A percentile compares a stretch with the other conserved stretches of the same genome.
These are phyloP conservation scores for Cyclotella baltica DNA, from an alignment of 108 stramenopile species.

Conservation along the genomic window DNA sequence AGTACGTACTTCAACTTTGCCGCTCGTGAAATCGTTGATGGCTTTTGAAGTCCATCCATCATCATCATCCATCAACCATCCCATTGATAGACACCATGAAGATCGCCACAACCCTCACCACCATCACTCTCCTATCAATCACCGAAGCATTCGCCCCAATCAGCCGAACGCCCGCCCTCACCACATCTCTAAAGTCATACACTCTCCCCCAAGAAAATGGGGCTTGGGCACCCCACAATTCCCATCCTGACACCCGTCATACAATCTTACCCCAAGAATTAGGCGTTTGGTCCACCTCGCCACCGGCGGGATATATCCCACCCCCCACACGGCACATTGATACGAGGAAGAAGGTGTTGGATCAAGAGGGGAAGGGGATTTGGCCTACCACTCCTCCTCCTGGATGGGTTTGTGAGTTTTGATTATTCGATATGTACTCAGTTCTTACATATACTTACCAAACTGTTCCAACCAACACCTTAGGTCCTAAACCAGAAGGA, in stretches of 20 bases:
- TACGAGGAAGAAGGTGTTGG: background rate
- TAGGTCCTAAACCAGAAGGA: constrained; percentile 16
- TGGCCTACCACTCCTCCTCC: constrained; percentile 9
- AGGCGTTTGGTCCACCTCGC: constrained; percentile 14
- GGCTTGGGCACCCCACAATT: background rate
- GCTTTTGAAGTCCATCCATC: background rate
- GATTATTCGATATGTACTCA: background rate
- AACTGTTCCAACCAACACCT: background rate
- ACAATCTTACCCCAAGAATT: constrained; percentile 29
- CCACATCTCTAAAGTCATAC: background rate
- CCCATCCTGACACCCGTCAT: constrained; percentile 31
- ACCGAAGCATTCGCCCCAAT: constrained; percentile 7
- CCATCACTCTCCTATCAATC: constrained; percentile 10
- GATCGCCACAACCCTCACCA: constrained; percentile 1
- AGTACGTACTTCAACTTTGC: background rate
- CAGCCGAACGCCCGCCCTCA: background rate
- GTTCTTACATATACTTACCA: background rate
- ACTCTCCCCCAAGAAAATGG: constrained; percentile 11
- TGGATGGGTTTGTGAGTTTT: constrained; percentile 12
- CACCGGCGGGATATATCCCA: constrained; percentile 15
- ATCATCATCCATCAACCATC: background rate
- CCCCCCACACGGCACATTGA: constrained; percentile 4
- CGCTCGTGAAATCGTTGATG: background rate
- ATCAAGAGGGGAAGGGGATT: constrained; percentile 4
- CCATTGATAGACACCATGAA: constrained; percentile 1